phyloP scores from a whole-genome alignment of 257 asterid species.

The Orobanche coerulescens region DNA sequence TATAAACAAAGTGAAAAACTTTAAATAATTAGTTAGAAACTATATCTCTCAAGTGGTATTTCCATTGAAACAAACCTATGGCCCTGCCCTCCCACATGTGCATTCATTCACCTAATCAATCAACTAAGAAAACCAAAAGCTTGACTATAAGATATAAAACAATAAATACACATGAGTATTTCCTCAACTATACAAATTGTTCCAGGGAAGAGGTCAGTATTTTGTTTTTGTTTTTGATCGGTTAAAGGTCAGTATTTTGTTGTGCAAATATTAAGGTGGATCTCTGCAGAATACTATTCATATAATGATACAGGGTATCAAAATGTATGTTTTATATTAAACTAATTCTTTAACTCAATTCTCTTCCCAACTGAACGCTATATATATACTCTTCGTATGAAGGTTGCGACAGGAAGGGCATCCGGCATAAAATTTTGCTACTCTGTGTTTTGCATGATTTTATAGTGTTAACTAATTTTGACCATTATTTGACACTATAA shows the following conservation, averaged over 20 bases:
- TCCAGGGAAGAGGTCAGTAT: background rate
- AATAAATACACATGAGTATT: too few relatives aligned
- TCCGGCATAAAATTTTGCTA: too few relatives aligned
- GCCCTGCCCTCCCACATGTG: constrained; percentile 12
- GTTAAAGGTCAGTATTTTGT: too few relatives aligned
- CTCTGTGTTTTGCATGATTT: too few relatives aligned
- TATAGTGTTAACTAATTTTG: too few relatives aligned
- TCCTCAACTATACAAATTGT: background rate
- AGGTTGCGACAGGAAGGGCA: too few relatives aligned
- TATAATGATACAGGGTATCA: background rate
- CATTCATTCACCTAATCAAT: background rate
- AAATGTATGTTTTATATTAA: background rate
- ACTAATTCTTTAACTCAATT: background rate
- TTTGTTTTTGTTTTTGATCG: too few relatives aligned
- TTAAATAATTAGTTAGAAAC: background rate
- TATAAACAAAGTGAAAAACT: background rate
- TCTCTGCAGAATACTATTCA: background rate
- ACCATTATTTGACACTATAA: too few relatives aligned
- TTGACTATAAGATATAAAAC: constrained; percentile 11
- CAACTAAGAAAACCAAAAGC: background rate
- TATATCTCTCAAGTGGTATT: constrained; percentile 2
- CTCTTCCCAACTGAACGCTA: background rate
- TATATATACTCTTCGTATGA: too few relatives aligned
- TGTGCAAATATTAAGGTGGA: background rate
- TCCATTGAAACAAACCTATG: constrained; percentile 3